Percentiles rank a stretch among this genome's conserved stretches.
Conservation (phyloP, 176 grass and related monocot genomes). For the Elaeis guineensis region DNA sequence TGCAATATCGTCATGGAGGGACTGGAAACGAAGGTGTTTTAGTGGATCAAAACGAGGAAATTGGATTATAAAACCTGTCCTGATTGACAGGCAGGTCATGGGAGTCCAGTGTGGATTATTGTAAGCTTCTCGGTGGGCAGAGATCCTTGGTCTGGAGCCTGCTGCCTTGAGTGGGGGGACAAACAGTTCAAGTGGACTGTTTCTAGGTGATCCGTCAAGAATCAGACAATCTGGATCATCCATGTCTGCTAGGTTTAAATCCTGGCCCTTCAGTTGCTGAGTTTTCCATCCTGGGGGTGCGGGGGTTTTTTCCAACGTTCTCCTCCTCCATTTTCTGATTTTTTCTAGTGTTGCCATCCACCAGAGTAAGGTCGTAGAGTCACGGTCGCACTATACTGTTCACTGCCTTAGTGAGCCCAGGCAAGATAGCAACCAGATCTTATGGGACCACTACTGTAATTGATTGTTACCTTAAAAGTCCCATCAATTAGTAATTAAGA, state of each 20-base stretch:
- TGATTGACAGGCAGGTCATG: conserved; percentile 21
- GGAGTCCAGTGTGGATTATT: not conserved
- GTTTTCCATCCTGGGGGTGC: too few relatives aligned
- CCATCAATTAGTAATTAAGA: too few relatives aligned
- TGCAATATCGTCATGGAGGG: not conserved
- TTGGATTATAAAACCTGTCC: not conserved
- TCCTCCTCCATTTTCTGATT: too few relatives aligned
- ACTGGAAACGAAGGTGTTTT: conserved; percentile 4
- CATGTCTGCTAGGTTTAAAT: too few relatives aligned
- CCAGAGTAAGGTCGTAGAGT: conserved; percentile 18
- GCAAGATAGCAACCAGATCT: not conserved
- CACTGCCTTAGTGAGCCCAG: conserved; percentile 6
- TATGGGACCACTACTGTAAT: too few relatives aligned
- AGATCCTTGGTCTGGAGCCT: too few relatives aligned
- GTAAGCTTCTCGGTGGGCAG: not conserved
- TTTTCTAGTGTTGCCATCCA: conserved; percentile 3
- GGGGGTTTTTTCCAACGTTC: not conserved
- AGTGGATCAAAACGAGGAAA: not conserved
- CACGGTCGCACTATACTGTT: conserved; percentile 15
- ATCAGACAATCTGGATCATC: too few relatives aligned
- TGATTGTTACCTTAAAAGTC: too few relatives aligned
- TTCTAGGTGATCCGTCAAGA: too few relatives aligned
- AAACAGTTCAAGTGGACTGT: too few relatives aligned
- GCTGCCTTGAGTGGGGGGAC: too few relatives aligned
- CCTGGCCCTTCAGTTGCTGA: too few relatives aligned